These are phyloP conservation scores for Trichaptum fuscoviolaceum DNA, from an alignment of 768 basidiomycete species.

Conservation along the genomic window DNA sequence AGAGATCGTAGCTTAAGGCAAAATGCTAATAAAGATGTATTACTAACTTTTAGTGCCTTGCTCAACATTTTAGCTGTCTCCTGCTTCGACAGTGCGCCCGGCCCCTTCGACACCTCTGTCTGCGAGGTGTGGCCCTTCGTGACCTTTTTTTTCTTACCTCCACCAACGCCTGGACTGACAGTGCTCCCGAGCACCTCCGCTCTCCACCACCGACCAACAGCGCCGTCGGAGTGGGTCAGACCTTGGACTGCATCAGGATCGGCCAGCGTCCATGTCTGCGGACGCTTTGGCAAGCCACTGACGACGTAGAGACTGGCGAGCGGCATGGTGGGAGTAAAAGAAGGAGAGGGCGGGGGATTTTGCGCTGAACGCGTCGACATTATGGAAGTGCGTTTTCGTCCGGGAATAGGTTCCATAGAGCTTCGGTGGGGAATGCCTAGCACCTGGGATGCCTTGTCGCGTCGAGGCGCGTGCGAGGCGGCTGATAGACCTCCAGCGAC, in stretches of 20 bases:
- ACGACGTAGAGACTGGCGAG: conserved; percentile 84
- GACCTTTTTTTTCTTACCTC: conserved; percentile 59
- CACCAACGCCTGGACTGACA: conserved; percentile 78
- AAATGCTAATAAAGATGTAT: not conserved
- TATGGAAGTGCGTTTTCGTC: conserved; percentile 68
- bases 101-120: conserved; percentile 59
- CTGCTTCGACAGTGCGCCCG: conserved; percentile 76
- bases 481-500: conserved; percentile 23
- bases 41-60: conserved; percentile 78
- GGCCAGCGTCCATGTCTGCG: conserved; percentile 85
- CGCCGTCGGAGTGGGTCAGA: conserved; percentile 77
- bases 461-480: conserved; percentile 33
- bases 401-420: conserved; percentile 84
- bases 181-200: conserved; percentile 89
- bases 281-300: conserved; percentile 83
- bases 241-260: conserved; percentile 80
- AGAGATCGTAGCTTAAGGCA: not conserved
- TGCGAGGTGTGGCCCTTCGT: conserved; percentile 57
- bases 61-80: conserved; percentile 89
- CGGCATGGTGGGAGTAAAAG: conserved; percentile 66
- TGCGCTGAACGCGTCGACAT: conserved; percentile 65
- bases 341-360: conserved; percentile 49
- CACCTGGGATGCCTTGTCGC: conserved; percentile 74
- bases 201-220: conserved; percentile 86
- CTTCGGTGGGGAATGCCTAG: conserved; percentile 69